phyloP scores from a whole-genome alignment of 2,329 filamentous ascomycete species.

The Sarocladium kiliense region DNA sequence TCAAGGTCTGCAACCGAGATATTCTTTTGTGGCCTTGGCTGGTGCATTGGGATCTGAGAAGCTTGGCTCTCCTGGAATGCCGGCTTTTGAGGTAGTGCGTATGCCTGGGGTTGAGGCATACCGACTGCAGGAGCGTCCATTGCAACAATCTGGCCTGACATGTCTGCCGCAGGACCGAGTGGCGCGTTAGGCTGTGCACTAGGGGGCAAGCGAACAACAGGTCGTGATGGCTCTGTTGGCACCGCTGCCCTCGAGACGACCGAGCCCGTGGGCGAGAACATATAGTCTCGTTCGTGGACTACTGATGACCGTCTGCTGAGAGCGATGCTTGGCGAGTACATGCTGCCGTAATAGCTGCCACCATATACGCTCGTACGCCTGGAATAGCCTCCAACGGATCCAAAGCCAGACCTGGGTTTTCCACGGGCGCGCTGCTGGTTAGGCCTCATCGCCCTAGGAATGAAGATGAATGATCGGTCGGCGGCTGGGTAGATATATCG shows the following conservation, averaged over 20 bases:
- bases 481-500: conserved; percentile 87
- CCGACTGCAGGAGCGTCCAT: neutral
- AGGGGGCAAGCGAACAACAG: conserved; percentile 80
- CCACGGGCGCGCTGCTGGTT: conserved; percentile 77
- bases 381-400: conserved; percentile 61
- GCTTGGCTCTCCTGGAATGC: conserved; percentile 50
- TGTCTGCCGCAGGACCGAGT: neutral
- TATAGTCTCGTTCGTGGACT: conserved; percentile 57
- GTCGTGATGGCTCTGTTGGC: conserved; percentile 56
- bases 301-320: conserved; percentile 85
- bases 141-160: neutral
- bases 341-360: conserved; percentile 65
- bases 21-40: conserved; percentile 89
- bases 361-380: conserved; percentile 80
- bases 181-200: conserved; percentile 30
- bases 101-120: conserved; percentile 51
- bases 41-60: conserved; percentile 70
- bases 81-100: conserved; percentile 55
- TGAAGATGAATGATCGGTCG: conserved; percentile 96
- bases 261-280: conserved; percentile 78
- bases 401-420: conserved; percentile 67
- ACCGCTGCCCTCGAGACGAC: conserved; percentile 64
- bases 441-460: conserved; percentile 85
- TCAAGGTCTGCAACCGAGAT: conserved; percentile 93
- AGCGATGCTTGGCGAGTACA: conserved; percentile 82